phyloP scores from a whole-genome alignment of 1,284 basidiomycete species.

The Malassezia furfur region DNA sequence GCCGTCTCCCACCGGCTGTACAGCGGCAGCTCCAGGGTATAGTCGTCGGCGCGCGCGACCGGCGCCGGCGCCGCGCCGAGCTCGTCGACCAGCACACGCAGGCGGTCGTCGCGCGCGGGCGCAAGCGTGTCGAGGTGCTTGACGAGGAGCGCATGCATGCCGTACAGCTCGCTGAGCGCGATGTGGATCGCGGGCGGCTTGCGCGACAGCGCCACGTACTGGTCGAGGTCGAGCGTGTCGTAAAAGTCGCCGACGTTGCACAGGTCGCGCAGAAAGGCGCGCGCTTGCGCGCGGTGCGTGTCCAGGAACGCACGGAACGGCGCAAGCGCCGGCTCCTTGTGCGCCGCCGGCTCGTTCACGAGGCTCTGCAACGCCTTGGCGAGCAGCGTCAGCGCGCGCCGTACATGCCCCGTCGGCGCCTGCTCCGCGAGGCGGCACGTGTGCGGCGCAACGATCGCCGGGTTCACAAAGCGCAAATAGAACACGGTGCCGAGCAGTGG shows the following conservation, averaged over 20 bases:
- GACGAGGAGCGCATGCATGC: constrained; percentile 84
- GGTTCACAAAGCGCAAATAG: constrained; percentile 99
- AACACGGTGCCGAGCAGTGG: constrained; percentile 98
- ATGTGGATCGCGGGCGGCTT: constrained; percentile 97
- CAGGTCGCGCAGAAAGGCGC: constrained; percentile 86
- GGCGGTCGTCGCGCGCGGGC: constrained; percentile 90
- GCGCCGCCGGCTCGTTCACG: constrained; percentile 94
- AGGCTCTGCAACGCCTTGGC: constrained; percentile 99
- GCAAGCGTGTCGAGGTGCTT: constrained; percentile 92
- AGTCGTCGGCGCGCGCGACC: constrained; percentile 94
- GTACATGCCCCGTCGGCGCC: constrained; percentile 89
- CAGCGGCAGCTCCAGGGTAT: constrained; percentile 78
- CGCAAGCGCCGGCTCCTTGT: constrained; percentile 98
- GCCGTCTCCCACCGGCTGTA: constrained; percentile 99
- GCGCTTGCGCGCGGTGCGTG: constrained; percentile 92
- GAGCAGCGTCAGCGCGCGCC: constrained; percentile 89
- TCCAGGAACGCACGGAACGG: constrained; percentile 96
- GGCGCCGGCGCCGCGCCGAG: constrained; percentile 82
- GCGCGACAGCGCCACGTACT: constrained; percentile 99
- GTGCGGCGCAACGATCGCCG: constrained; percentile 98
- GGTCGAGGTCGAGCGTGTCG: constrained; percentile 98
- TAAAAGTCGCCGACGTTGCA: constrained; percentile 99
- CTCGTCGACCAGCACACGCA: constrained; percentile 90
- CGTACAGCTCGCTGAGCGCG: constrained; percentile 97
- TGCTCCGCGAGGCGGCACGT: constrained; percentile 99